Evolutionary conservation across 768 basidiomycete species (phyloP).

Genomic region (Podaxis mareebaensis): DNA sequence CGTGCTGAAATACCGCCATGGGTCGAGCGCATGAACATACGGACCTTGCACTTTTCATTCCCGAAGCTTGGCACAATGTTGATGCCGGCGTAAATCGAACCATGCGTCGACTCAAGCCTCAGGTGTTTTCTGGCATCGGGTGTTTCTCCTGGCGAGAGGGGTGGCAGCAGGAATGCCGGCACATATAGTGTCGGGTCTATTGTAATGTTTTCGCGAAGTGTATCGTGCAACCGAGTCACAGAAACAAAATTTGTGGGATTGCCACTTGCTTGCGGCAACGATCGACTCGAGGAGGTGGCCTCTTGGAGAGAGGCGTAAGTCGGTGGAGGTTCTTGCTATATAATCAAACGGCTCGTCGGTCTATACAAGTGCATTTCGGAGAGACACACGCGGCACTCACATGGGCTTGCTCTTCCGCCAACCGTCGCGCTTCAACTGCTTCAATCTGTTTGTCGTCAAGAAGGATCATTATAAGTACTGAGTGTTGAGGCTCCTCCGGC

Average conservation of each 20-base stretch:
- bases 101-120: slow-evolving; percentile 31
- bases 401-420: slow-evolving; percentile 27
- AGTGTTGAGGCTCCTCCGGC: neutral
- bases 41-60: slow-evolving; percentile 20
- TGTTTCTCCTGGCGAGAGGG: slow-evolving; percentile 26
- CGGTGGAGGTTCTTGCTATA: slow-evolving; percentile 31
- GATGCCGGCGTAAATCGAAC: slow-evolving; percentile 27
- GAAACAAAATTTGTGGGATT: slow-evolving; percentile 30
- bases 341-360: neutral
- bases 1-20: slow-evolving; percentile 31
- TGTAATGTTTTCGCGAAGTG: slow-evolving; percentile 29
- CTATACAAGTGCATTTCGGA: neutral
- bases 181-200: slow-evolving; percentile 31
- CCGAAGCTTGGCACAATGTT: slow-evolving; percentile 14
- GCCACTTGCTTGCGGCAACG: neutral
- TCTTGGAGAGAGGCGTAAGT: slow-evolving; percentile 32
- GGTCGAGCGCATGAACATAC: slow-evolving; percentile 28
- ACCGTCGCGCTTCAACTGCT: slow-evolving; percentile 24
- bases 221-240: slow-evolving; percentile 26
- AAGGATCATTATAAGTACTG: slow-evolving; percentile 23
- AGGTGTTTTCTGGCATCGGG: slow-evolving; percentile 28
- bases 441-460: slow-evolving; percentile 30
- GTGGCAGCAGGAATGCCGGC: slow-evolving; percentile 27
- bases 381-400: slow-evolving; percentile 14
- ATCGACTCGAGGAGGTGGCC: slow-evolving; percentile 5